Evolutionary conservation across 73 alveolate species (phyloP), one percentile per base, ranked within the genome.

Genomic region (Effrenium voratum): DNA sequence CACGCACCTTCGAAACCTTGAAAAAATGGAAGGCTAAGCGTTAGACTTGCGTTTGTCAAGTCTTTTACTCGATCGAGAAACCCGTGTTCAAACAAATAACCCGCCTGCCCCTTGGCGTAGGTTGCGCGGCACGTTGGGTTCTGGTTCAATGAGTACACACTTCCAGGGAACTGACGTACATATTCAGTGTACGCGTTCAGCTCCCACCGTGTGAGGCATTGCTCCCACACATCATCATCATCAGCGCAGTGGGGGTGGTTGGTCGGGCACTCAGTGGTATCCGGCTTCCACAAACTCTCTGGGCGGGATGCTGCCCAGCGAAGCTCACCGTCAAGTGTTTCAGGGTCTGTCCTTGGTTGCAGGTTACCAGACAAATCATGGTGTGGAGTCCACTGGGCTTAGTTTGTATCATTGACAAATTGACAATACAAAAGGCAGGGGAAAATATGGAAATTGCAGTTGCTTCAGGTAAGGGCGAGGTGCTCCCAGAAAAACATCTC

Each of bases 261-360:
- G 36, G 86, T 55, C 55, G 12, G 2, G 4, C 6, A 34, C 5
- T 5, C 15, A n/a, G 55, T 24, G 10, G 40, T 6, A 2, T 41
- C 15, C 41, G 10, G 60, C 8, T 34, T 36, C 93, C 93, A 83
- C 13, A 40, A 30, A n/a, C 68, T 40, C 1, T 59, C 77, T 0
- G 93, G 93, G 0, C 93, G 77, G n/a, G 79, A 52, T 34, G 93
- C 52, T 2, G 93, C 93, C 93, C 93, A 83, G 19, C 2, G 2
- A 26, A 83, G 47, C 44, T 83, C 93, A 1, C 24, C 59, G 30
- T 50, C 34, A 57, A 83, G 47, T 0, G 26, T 32, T 22, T 36
- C 57, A 5, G 40, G 59, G 57, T 75, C 55, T 5, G 55, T 75
- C 85, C 85, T 75, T 40, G 24, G 40, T 16, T 45, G 47, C 16